These are phyloP conservation scores for Tulasnella sp. DNA, from an alignment of 768 basidiomycete genomes.

Conservation along the genomic window DNA sequence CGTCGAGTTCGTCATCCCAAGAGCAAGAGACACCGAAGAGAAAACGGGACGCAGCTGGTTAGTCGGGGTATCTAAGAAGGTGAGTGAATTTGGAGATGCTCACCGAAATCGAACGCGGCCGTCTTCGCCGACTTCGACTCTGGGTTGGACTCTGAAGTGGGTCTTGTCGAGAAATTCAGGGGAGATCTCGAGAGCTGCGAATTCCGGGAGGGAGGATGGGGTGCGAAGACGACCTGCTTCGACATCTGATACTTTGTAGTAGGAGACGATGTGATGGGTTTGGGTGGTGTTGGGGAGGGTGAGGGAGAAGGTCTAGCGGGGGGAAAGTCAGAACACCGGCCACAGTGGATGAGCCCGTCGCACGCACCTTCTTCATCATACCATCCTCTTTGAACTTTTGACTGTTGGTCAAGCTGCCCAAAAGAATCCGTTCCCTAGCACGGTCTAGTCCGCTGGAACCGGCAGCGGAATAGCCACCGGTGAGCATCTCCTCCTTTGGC, in stretches of 20 bases:
- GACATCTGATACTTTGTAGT: slow-evolving; percentile 89
- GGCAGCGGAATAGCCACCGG: slow-evolving; percentile 15
- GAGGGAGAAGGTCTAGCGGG: slow-evolving; percentile 73
- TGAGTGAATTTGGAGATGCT: neutral
- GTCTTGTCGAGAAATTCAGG: slow-evolving; percentile 82
- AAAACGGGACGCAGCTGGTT: neutral
- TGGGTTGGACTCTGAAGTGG: slow-evolving; percentile 83
- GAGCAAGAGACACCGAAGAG: neutral
- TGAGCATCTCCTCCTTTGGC: slow-evolving; percentile 26
- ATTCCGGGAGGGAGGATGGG: slow-evolving; percentile 79
- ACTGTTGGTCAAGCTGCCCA: slow-evolving; percentile 85
- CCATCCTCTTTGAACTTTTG: slow-evolving; percentile 90
- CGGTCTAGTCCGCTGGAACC: slow-evolving; percentile 43
- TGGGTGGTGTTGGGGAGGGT: slow-evolving; percentile 63
- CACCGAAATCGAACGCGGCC: slow-evolving; percentile 61
- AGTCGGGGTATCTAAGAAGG: neutral
- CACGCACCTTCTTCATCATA: slow-evolving; percentile 89
- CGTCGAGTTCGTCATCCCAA: neutral
- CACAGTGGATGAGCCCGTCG: slow-evolving; percentile 10
- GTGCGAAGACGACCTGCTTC: slow-evolving; percentile 76
- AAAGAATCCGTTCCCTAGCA: slow-evolving; percentile 65
- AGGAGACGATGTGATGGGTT: slow-evolving; percentile 80
- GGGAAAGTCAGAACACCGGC: neutral
- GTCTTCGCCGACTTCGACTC: slow-evolving; percentile 75
- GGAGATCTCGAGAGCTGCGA: slow-evolving; percentile 75